phyloP scores from a whole-genome alignment of 352 stramenopile species.

The Phytophthora hybrid region DNA sequence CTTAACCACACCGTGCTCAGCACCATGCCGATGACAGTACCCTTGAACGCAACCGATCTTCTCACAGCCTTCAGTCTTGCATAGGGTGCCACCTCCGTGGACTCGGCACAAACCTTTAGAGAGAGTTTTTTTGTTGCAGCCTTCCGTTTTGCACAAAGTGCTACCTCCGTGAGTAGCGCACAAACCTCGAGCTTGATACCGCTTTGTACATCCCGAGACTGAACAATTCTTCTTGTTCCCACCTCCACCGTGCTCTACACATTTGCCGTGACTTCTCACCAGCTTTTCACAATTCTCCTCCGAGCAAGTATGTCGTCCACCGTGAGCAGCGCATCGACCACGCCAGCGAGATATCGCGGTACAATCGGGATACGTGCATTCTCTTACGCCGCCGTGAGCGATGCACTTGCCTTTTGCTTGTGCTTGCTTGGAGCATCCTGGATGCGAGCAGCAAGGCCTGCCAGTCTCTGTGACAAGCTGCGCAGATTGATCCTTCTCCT shows the following conservation, averaged over 20 bases:
- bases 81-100: constrained; percentile 18
- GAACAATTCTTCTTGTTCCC: constrained; percentile 24
- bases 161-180: constrained; percentile 31
- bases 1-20: constrained; percentile 28
- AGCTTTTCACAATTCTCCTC: constrained; percentile 25
- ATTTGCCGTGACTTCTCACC: constrained; percentile 23
- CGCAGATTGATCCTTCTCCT: not conserved
- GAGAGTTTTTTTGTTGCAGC: constrained; percentile 16
- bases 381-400: constrained; percentile 24
- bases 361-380: constrained; percentile 25
- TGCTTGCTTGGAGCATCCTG: constrained; percentile 30
- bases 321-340: constrained; percentile 25
- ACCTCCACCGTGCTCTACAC: constrained; percentile 19
- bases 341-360: constrained; percentile 14
- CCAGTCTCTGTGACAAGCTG: not conserved
- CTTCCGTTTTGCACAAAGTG: constrained; percentile 25
- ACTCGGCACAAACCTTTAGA: constrained; percentile 31
- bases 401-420: constrained; percentile 39
- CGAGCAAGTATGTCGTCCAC: constrained; percentile 22
- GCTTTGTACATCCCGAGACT: constrained; percentile 19
- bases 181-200: constrained; percentile 26
- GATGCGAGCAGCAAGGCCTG: constrained; percentile 21
- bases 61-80: constrained; percentile 28
- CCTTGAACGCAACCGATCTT: constrained; percentile 30
- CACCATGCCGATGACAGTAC: constrained; percentile 35